Percentiles rank a stretch among this genome's conserved stretches.
These are phyloP conservation scores for Ophiostoma populinum DNA, from an alignment of 2,329 filamentous ascomycete genomes.

Conservation along the genomic window DNA sequence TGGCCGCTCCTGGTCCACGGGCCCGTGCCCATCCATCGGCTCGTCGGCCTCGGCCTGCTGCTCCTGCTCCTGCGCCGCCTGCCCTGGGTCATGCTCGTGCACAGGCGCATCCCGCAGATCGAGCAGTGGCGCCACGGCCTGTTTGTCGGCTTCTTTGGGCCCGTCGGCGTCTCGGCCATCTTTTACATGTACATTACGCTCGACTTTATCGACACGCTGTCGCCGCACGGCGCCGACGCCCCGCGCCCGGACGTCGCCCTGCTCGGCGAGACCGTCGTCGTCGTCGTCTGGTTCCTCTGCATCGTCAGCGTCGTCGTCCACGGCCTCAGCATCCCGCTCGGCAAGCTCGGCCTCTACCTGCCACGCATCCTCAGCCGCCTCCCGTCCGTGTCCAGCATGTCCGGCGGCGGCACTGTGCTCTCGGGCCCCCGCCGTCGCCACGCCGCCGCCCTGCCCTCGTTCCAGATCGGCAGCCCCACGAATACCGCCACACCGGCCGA, in stretches of 20 bases:
- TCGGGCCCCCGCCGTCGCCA: neutral
- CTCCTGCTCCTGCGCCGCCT: slow-evolving; percentile 63
- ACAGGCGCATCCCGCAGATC: slow-evolving; percentile 65
- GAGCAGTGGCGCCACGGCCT: slow-evolving; percentile 55
- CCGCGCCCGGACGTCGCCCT: too few relatives aligned
- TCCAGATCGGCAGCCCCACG: slow-evolving; percentile 17
- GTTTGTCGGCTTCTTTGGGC: slow-evolving; percentile 86
- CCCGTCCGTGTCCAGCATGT: slow-evolving; percentile 1
- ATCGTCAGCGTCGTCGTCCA: slow-evolving; percentile 76
- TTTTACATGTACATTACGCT: slow-evolving; percentile 75
- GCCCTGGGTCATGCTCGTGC: slow-evolving; percentile 57
- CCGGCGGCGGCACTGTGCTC: neutral
- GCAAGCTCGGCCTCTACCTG: slow-evolving; percentile 45
- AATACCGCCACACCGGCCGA: too few relatives aligned
- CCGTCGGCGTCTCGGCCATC: slow-evolving; percentile 78
- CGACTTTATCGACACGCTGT: slow-evolving; percentile 48
- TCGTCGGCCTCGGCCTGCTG: slow-evolving; percentile 56
- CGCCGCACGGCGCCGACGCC: too few relatives aligned
- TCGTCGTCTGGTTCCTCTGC: slow-evolving; percentile 32
- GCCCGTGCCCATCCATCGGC: slow-evolving; percentile 49
- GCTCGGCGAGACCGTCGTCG: slow-evolving; percentile 41
- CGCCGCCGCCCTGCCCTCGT: slow-evolving; percentile 13
- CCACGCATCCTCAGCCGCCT: slow-evolving; percentile 44
- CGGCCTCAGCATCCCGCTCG: slow-evolving; percentile 63
- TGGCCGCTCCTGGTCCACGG: slow-evolving; percentile 56